Conservation (phyloP, 2,329 filamentous ascomycete genomes). For the Lizonia empirigonia region DNA sequence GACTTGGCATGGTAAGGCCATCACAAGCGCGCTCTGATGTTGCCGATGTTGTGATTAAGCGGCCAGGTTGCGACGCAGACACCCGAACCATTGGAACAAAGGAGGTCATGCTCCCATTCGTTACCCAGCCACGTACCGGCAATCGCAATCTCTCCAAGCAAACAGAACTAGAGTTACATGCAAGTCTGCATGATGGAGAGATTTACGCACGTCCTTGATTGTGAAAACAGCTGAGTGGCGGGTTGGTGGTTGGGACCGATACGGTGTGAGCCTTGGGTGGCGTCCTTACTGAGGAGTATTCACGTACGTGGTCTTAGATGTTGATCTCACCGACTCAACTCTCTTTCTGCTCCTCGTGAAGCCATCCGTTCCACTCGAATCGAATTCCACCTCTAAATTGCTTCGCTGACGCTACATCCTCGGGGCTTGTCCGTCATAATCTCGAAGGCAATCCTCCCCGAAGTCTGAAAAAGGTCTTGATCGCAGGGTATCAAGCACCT, state of each 20-base stretch:
- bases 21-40: neutral
- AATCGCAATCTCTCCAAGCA: neutral
- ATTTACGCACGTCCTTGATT: neutral
- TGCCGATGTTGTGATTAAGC: neutral
- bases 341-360: too few species aligned
- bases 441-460: too few species aligned
- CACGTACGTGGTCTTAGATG: too few species aligned
- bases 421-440: too few species aligned
- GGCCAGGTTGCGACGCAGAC: neutral
- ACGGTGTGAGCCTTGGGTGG: too few species aligned
- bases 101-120: neutral
- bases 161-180: neutral
- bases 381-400: too few species aligned
- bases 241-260: neutral
- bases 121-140: neutral
- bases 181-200: neutral
- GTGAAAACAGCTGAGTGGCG: neutral
- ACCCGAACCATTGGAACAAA: constrained; percentile 8
- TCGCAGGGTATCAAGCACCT: too few species aligned
- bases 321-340: too few species aligned
- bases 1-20: neutral
- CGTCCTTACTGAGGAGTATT: too few species aligned
- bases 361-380: too few species aligned
- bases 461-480: too few species aligned
- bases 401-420: too few species aligned